Evolutionary conservation across 192 early-diverging fungal species (phyloP).

Genomic region (Haplosporangium gracile): DNA sequence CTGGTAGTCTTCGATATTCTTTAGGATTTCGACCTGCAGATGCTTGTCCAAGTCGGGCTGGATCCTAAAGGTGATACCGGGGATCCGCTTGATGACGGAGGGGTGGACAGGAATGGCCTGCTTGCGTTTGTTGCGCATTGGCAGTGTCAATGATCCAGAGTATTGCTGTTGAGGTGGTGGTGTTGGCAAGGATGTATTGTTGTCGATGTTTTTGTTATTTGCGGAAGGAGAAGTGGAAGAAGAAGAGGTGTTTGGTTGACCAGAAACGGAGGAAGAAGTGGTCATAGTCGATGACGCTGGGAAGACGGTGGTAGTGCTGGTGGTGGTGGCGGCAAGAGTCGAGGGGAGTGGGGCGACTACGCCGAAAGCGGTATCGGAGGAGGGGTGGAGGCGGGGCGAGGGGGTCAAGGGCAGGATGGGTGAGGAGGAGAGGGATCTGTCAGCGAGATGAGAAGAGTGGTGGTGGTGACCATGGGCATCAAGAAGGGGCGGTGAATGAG

Average conservation of each 20-base stretch:
- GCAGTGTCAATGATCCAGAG: not conserved
- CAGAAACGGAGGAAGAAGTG: not conserved
- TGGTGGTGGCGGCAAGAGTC: not conserved
- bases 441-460: not conserved
- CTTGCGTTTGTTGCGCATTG: conserved; percentile 43
- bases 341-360: not conserved
- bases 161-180: conserved; percentile 7
- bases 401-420: conserved; percentile 28
- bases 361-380: conserved; percentile 10
- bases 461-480: not conserved
- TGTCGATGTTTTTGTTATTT: not conserved
- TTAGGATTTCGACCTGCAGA: conserved; percentile 48
- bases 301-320: not conserved
- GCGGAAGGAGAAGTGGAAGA: not conserved
- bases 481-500: conserved; percentile 18
- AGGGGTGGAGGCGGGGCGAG: conserved; percentile 22
- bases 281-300: conserved; percentile 9
- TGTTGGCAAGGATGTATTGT: not conserved
- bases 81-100: conserved; percentile 44
- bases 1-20: conserved; percentile 40
- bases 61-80: conserved; percentile 50
- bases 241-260: not conserved
- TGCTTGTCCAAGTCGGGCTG: conserved; percentile 29
- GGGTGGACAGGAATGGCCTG: conserved; percentile 46
- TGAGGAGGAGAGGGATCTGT: conserved; percentile 19